Conservation (phyloP, 306 rosid species). For the Abrus precatorius region DNA sequence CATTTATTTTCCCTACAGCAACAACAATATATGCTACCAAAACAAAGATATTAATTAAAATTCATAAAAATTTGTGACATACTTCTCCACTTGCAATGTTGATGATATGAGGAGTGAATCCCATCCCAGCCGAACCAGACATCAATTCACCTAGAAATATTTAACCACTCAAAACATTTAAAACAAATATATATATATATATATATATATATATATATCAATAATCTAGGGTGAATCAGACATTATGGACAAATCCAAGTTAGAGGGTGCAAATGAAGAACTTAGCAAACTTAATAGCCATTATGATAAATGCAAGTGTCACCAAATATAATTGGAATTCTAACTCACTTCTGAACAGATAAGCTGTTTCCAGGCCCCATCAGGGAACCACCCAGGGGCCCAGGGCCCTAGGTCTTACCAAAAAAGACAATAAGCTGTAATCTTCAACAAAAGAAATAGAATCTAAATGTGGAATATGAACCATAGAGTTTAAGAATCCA, state of each 20-base stretch:
- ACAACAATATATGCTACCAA: constrained; percentile 7
- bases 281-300: not conserved
- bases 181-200: constrained; percentile 1
- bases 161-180: constrained; percentile 49
- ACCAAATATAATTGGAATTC: constrained; percentile 11
- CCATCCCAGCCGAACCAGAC: constrained; percentile 87
- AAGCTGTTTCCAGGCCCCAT: not conserved
- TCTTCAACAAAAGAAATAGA: constrained; percentile 7
- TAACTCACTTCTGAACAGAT: not conserved
- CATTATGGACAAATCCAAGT: not conserved
- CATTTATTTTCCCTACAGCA: constrained; percentile 2
- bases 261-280: not conserved
- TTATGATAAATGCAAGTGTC: not conserved
- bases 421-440: not conserved
- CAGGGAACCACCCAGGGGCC: not conserved
- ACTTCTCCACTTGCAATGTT: constrained; percentile 88
- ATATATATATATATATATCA: constrained; percentile 8
- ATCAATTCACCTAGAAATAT: constrained; percentile 74
- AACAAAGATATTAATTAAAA: not conserved
- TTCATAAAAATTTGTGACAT: constrained; percentile 47
- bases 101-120: constrained; percentile 92
- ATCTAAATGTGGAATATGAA: constrained; percentile 12
- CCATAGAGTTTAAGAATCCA: not conserved
- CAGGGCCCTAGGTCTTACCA: not conserved
- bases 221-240: not conserved